A percentile compares a stretch with the other conserved stretches of the same genome.
phyloP scores from a whole-genome alignment of 2,329 filamentous ascomycete species.

The Penicillium sp. region DNA sequence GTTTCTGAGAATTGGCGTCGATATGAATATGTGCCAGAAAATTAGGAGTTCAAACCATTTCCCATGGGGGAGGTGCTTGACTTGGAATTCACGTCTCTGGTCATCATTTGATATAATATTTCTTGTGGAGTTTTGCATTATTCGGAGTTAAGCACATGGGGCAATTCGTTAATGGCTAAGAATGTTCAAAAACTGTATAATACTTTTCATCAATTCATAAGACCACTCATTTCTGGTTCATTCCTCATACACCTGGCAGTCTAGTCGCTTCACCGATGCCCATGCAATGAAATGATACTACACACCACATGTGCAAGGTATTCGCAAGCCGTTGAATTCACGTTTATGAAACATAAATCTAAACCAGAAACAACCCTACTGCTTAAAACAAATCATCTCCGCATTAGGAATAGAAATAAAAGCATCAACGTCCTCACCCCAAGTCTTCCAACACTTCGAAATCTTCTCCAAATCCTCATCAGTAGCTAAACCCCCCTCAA shows the following conservation, averaged over 20 bases:
- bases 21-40: conserved; percentile 17
- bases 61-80: background rate
- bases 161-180: background rate
- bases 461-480: conserved; percentile 31
- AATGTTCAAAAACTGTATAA: background rate
- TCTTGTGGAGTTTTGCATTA: background rate
- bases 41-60: background rate
- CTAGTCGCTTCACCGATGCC: background rate
- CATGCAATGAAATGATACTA: background rate
- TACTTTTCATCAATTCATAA: background rate
- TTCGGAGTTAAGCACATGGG: background rate
- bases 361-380: conserved; percentile 44
- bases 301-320: background rate
- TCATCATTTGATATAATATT: background rate
- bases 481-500: conserved; percentile 28
- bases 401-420: conserved; percentile 33
- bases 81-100: background rate
- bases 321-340: background rate
- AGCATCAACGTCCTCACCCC: conserved; percentile 31
- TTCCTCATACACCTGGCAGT: too few relatives aligned
- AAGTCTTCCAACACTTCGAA: conserved; percentile 31
- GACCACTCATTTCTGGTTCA: too few relatives aligned
- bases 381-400: conserved; percentile 34
- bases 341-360: background rate
- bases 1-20: conserved; percentile 33